Conservation (phyloP, 805 yeast species). For the Saturnispora besseyi region DNA sequence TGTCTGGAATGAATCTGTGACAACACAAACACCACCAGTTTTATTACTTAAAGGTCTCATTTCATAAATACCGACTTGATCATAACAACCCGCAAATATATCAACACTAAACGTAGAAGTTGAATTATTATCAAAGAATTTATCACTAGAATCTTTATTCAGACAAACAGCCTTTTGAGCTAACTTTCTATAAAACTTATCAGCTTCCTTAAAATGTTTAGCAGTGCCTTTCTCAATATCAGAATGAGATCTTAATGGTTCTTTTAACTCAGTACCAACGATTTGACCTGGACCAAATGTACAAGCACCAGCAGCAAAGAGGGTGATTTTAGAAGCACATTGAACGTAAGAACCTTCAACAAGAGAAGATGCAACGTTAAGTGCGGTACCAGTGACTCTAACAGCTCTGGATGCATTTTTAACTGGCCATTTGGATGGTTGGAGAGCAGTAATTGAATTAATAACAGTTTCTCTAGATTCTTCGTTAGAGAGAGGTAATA, state of each 20-base stretch:
- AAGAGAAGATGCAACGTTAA: constrained; percentile 73
- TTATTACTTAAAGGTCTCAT: constrained; percentile 79
- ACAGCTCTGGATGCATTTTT: constrained; percentile 76
- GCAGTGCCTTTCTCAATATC: constrained; percentile 91
- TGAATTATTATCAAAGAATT: constrained; percentile 28
- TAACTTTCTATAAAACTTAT: constrained; percentile 66
- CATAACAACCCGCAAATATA: constrained; percentile 91
- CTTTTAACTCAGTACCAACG: constrained; percentile 84
- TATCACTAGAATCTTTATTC: constrained; percentile 30
- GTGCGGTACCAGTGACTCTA: constrained; percentile 89
- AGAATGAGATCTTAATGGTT: constrained; percentile 94
- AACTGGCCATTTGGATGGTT: constrained; percentile 63
- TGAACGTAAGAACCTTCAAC: constrained; percentile 78
- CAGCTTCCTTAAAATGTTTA: constrained; percentile 79
- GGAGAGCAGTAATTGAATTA: constrained; percentile 65
- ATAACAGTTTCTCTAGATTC: constrained; percentile 75
- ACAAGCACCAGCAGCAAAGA: constrained; percentile 92
- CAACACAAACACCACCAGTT: constrained; percentile 84
- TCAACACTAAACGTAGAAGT: constrained; percentile 74
- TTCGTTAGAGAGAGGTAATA: constrained; percentile 28
- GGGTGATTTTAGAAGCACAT: constrained; percentile 79
- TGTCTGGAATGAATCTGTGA: constrained; percentile 90
- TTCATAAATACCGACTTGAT: constrained; percentile 90
- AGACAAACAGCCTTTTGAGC: constrained; percentile 59
- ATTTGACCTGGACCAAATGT: constrained; percentile 92